These are phyloP conservation scores for Phytophthora pluvialis DNA, from an alignment of 352 stramenopile species.

Conservation along the genomic window DNA sequence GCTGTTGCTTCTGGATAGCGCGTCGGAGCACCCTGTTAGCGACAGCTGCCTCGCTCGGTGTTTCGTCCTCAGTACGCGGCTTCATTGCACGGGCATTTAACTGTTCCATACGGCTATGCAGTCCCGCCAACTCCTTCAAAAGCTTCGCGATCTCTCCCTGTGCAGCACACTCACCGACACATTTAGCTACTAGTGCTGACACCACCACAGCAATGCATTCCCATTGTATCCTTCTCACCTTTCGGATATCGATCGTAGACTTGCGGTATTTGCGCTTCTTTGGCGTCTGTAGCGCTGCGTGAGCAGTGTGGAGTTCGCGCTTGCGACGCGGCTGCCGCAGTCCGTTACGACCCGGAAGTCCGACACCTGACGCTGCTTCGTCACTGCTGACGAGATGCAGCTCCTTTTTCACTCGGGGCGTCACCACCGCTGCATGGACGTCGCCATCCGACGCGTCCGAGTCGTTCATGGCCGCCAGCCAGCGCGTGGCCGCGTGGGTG, in stretches of 20 bases:
- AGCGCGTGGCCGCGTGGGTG: constrained; percentile 29
- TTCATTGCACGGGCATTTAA: constrained; percentile 25
- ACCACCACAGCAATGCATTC: neutral
- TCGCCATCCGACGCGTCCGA: constrained; percentile 22
- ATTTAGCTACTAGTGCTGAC: neutral
- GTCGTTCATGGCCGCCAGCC: constrained; percentile 30
- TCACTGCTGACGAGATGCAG: neutral
- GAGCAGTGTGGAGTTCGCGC: constrained; percentile 1
- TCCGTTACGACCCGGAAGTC: neutral
- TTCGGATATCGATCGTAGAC: constrained; percentile 35
- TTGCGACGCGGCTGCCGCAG: constrained; percentile 13
- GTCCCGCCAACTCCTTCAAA: constrained; percentile 27
- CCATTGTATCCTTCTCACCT: constrained; percentile 1
- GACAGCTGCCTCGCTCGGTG: constrained; percentile 9
- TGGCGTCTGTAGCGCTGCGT: neutral
- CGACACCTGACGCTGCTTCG: neutral
- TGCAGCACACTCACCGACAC: neutral
- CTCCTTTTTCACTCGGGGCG: constrained; percentile 7
- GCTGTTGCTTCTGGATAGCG: constrained; percentile 34
- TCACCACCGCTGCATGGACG: constrained; percentile 6
- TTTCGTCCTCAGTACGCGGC: constrained; percentile 1
- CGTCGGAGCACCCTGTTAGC: constrained; percentile 32
- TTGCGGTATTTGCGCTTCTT: constrained; percentile 36
- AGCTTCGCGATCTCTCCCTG: constrained; percentile 42
- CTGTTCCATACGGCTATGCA: constrained; percentile 31